Evolutionary conservation across 495 filamentous ascomycete genomes (phyloP), one percentile per base, ranked within the genome.

Genomic region (Venustampulla echinocandica): DNA sequence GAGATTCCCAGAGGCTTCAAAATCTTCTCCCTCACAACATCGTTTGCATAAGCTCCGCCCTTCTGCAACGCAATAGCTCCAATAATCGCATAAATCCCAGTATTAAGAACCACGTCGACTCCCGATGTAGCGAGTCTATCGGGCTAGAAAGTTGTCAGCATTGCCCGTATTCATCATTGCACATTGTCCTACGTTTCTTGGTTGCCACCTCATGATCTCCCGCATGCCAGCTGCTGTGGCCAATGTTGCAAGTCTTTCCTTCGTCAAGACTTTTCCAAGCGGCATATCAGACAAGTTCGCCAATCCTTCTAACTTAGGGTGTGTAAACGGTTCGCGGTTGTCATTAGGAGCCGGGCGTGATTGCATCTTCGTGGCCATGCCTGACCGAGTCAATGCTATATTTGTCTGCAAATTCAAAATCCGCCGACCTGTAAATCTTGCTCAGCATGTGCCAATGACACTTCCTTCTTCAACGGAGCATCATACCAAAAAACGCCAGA

Each of bases 51-150:
- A 38, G 81, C 77, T 38, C 85, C 86, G 21, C 92, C 92, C 52
- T 82, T 81, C 63, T 94, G 85, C 49, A 97, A 65, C 9, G 88
- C 79, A 46, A 97, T 64, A 19, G 93, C 92, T 19, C 92, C 92
- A 28, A 97, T 62, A 19, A 99, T 80, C 13, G 89, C 86, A 58
- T 84, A 92, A 44, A 96, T 55, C 17, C 85, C 75, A 42, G 85
- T 77, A n/a, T 79, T 69, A 38, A 89, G 67, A 28, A 97, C 78
- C 10, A 78, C 59, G 2, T 83, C 73, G 23, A 85, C 57, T 14
- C 92, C 92, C 9, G 88, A 95, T 19, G 55, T 64, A 19, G 69
- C 54, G 27, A 94, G 69, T 57, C 94, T 81, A 36, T 79, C 64
- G 30, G 77, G 76, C 90, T 96, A 64, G 24, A 25, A 36, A 37